Evolutionary conservation across 305 asterid species (phyloP), one percentile per base, ranked within the genome.

Genomic region (Ilex paraguariensis): DNA sequence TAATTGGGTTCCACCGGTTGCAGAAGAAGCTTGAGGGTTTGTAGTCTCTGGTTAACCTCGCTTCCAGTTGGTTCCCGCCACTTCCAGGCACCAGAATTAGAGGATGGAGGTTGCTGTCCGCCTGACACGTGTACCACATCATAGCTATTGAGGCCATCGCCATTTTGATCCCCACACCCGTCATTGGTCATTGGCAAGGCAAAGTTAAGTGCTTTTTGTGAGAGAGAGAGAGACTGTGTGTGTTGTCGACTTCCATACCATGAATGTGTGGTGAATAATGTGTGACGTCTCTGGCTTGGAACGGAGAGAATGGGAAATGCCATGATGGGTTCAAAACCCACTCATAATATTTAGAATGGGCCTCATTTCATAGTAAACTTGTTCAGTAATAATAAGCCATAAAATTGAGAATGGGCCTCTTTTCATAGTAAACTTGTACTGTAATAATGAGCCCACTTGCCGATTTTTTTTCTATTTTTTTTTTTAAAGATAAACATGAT

Each of bases 21-120:
- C 97, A 91, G 68, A 70, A 13, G 44, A 79, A 56, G 81, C 90
- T 83, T 52, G 97, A 61, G 2, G 98, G 75, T 56, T 75, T 87
- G 85, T 91, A 91, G 71, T 76, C 63, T 13, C 68, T 28, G 0
- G 93, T 91, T 28, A 91, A 75, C 69, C 88, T 74, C 5, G 91
- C 98, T 78, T 91, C 97, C 3, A 91, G 70, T 70, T 89, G 98
- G 79, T 91, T 91, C 54, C 98, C 97, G n/a, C 98, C 98, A 59
- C 70, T 82, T 44, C 98, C 98, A 0, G 98, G 98, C 14, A 89
- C 73, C 50, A 91, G 67, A 13, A 91, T 73, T 36, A 91, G 57
- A 2, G 97, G 98, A 65, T 89, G 84, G 57, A 74, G 68, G 17
- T 61, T 70, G 10, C 61, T 70, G 7, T 64, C 61, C 16, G 81